Base-by-base conservation (phyloP, 768 basidiomycete species). In the Gymnopilus dilepis region DNA sequence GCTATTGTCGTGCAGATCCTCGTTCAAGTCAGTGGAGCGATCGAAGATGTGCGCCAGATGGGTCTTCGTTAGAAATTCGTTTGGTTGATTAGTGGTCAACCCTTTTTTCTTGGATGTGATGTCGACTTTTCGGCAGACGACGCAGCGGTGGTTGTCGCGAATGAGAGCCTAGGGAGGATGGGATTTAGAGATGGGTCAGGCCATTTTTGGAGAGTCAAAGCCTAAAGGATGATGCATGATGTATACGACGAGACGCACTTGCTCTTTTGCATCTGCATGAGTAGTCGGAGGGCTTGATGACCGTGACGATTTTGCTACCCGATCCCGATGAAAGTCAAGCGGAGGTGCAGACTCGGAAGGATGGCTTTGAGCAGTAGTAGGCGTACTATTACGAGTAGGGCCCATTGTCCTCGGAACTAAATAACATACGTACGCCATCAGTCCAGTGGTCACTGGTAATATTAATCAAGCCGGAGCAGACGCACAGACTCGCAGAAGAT, bases 111-210 rank as follows among this genome's bases (percentile, higher is more conserved):
- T 19, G 38, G 56, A 57, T n/a, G 56, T 6, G 8, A 26, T 1
- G 56, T 57, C 56, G 21, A 31, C 13, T 19, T 31, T 57, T 31
- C 28, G 11, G 30, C 41, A 28, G 15, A 57, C 21, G 19, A 57
- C 15, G 56, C 56, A 57, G 26, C 24, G 42, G 33, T 45, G 31
- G 30, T 24, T 40, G 28, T 57, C 41, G 21, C 56, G 41, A 31
- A 24, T 7, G 5, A 57, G 30, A 9, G 56, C 56, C 56, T 57
- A 33, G n/a, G n/a, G n/a, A n/a, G n/a, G n/a, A n/a, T n/a, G n/a
- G n/a, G n/a, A n/a, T n/a, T n/a, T n/a, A n/a, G n/a, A n/a, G 4
- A 45, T 4, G 19, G 24, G 22, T 7, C 11, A 19, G 19, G 19
- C 43, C 3, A 21, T 24, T 13, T 21, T 15, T 22, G 21, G n/a